Percentiles rank a stretch among this genome's conserved stretches.
phyloP scores from a whole-genome alignment of 148 eudicot species.

The Beta vulgaris region DNA sequence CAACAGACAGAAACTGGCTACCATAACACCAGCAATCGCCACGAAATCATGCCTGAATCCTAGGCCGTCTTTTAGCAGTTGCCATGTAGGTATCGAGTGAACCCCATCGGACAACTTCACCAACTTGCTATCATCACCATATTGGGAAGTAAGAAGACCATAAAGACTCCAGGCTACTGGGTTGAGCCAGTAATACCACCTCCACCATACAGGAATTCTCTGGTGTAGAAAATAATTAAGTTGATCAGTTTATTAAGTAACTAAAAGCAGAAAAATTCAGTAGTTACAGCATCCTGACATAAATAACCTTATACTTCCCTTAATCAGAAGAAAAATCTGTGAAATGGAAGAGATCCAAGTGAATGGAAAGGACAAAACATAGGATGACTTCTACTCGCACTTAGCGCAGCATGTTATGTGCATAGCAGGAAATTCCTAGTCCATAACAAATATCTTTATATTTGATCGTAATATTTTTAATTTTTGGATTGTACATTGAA shows the following conservation, averaged over 20 bases:
- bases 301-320: too few relatives aligned
- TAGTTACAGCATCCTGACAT: not conserved
- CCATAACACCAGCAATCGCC: constrained; percentile 56
- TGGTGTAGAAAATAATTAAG: constrained; percentile 22
- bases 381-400: too few relatives aligned
- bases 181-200: constrained; percentile 99
- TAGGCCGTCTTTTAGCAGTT: constrained; percentile 53
- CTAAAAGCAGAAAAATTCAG: not conserved
- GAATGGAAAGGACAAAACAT: too few relatives aligned
- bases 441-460: too few relatives aligned
- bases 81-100: constrained; percentile 31
- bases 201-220: constrained; percentile 97
- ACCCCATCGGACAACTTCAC: constrained; percentile 71
- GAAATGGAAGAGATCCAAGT: too few relatives aligned
- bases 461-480: too few relatives aligned
- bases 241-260: not conserved
- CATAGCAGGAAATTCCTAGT: too few relatives aligned
- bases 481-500: too few relatives aligned
- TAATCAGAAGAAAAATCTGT: too few relatives aligned
- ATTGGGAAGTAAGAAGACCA: constrained; percentile 89
- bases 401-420: too few relatives aligned
- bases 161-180: constrained; percentile 96
- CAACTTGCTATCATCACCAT: constrained; percentile 46
- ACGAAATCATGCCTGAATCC: constrained; percentile 79
- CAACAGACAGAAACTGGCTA: constrained; percentile 56